These are phyloP conservation scores for Cantharellus cinnabarinus DNA, from an alignment of 768 basidiomycete species.

Conservation along the genomic window DNA sequence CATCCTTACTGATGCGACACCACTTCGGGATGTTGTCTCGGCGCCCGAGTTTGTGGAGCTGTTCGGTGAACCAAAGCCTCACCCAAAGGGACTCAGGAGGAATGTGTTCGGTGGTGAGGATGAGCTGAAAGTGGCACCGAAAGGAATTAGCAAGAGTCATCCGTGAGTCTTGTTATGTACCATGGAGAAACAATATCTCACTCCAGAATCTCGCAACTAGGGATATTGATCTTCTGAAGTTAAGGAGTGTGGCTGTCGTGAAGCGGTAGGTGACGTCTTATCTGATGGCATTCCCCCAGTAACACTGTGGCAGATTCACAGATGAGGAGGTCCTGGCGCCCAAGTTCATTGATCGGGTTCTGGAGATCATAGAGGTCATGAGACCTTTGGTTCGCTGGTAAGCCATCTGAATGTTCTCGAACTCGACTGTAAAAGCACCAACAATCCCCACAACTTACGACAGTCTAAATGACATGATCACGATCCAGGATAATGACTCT, in stretches of 20 bases:
- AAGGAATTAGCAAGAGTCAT: constrained; percentile 71
- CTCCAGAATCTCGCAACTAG: constrained; percentile 17
- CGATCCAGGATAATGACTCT: constrained; percentile 21
- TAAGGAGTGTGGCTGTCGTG: constrained; percentile 53
- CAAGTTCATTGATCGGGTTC: constrained; percentile 44
- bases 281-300: not conserved
- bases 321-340: constrained; percentile 52
- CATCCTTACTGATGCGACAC: constrained; percentile 37
- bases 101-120: constrained; percentile 79
- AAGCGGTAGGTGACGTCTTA: constrained; percentile 25
- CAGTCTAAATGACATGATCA: constrained; percentile 58
- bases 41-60: constrained; percentile 46
- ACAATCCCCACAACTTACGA: too few relatives aligned
- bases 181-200: not conserved
- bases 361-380: constrained; percentile 32
- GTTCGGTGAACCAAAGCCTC: constrained; percentile 52
- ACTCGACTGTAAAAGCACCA: too few relatives aligned
- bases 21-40: constrained; percentile 47
- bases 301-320: constrained; percentile 30
- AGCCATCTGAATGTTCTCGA: constrained; percentile 9
- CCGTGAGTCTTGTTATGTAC: constrained; percentile 22
- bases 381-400: constrained; percentile 68
- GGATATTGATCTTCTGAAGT: constrained; percentile 83
- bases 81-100: constrained; percentile 38
- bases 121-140: constrained; percentile 78